Percentiles rank a stretch among this genome's conserved stretches.
Evolutionary conservation across 2,329 filamentous ascomycete genomes (phyloP).

Genomic region (Fusarium paranaense): DNA sequence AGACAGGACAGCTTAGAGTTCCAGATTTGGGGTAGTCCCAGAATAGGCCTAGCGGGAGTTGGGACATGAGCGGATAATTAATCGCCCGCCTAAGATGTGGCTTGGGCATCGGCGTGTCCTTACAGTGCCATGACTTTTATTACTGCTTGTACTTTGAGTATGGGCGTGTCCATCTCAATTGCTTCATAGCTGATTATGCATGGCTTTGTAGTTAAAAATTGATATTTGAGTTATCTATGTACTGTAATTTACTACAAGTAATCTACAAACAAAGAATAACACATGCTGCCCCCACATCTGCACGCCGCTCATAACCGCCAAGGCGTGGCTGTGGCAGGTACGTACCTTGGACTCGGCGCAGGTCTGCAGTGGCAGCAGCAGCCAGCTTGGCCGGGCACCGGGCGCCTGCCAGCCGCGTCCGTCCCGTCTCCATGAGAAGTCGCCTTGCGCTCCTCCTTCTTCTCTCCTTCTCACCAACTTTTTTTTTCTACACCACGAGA

Average conservation of each 20-base stretch:
- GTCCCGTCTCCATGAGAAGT: not conserved
- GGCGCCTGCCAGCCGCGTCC: not conserved
- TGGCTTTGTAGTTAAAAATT: not conserved
- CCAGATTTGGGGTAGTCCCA: slow-evolving; percentile 25
- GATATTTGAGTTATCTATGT: not conserved
- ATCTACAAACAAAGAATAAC: not conserved
- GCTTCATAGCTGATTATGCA: not conserved
- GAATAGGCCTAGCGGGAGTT: slow-evolving; percentile 34
- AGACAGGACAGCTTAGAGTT: slow-evolving; percentile 44
- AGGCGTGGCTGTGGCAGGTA: not conserved
- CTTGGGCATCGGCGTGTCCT: not conserved
- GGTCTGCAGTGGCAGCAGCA: not conserved
- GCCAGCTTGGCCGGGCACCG: not conserved
- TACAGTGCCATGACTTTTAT: not conserved
- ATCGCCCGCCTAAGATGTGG: slow-evolving; percentile 25
- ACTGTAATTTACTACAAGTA: not conserved
- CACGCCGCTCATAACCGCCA: not conserved
- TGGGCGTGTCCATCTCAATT: not conserved
- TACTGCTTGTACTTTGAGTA: not conserved
- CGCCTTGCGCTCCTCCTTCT: not conserved
- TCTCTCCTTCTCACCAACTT: slow-evolving; percentile 1
- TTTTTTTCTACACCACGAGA: not conserved
- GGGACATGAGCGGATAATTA: slow-evolving; percentile 7
- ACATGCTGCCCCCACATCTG: not conserved
- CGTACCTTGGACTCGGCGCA: not conserved